Base-by-base conservation (phyloP, 2,329 filamentous ascomycete species). In the Clathrospora elynae region DNA sequence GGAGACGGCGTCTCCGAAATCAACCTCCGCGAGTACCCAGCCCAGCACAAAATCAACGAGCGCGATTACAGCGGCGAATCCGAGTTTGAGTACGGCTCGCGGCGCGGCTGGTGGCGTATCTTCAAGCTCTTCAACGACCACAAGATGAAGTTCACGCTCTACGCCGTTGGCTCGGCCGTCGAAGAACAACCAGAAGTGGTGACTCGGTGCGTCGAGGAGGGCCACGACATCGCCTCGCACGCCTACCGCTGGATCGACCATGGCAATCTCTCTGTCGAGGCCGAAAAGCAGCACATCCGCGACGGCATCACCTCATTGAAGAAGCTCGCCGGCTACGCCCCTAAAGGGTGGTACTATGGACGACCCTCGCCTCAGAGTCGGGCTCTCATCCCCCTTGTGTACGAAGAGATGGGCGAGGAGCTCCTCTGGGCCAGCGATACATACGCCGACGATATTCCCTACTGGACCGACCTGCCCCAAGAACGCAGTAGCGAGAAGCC, bases 371-470 rank as follows among this genome's bases (percentile, higher is more conserved):
- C 75, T 1, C 73, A 77, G 28, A 75, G 72, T 6, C 64, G 72
- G 7, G 72, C 72, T 7, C 60, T 79, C 14, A 68, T 81, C 1
- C 73, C 72, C n/a, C 68, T 77, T 36, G 72, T 79, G 1, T 79
- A 78, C 57, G 72, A 76, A 44, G 78, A 80, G 59, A 74, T 80
- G 69, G 75, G 76, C 3, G 72, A 75, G 35, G 71, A 72, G 41
- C 69, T 81, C 0, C 57, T 79, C 0, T 81, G 76, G 71, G 70
- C 71, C 14, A 70, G 67, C 11, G 78, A 82, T 48, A 72, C 71
- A 0, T 81, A 80, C 45, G 76, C 77, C 10, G 79, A 81, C 43
- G 78, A 81, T 43, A 64, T 81, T 5, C 78, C 78, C 0, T 81
- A 80, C 59, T 81, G 78, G 78, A 68, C 75, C 4, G 78, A 81